Conservation (phyloP, 2,329 filamentous ascomycete genomes). For the Penicillium sp. region DNA sequence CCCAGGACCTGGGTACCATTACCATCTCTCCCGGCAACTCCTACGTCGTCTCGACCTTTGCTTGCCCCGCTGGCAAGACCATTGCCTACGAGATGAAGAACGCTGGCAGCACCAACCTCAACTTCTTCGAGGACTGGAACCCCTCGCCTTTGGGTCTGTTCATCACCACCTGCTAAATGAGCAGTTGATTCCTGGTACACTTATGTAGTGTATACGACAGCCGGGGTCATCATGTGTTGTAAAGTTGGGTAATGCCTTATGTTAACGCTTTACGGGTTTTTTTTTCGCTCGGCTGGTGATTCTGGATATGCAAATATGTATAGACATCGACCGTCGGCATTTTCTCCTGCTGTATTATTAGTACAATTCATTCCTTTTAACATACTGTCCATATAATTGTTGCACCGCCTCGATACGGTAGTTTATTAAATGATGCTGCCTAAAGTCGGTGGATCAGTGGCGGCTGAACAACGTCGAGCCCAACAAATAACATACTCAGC, state of each 20-base stretch:
- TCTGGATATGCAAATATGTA: not conserved
- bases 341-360: not conserved
- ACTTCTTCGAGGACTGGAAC: constrained; percentile 63
- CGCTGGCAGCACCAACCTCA: constrained; percentile 48
- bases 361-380: not conserved
- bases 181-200: not conserved
- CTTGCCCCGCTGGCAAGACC: constrained; percentile 50
- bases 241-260: not conserved
- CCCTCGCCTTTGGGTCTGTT: constrained; percentile 43
- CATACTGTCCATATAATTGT: not conserved
- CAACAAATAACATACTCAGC: not conserved
- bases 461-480: not conserved
- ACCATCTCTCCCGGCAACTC: constrained; percentile 51
- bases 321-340: not conserved
- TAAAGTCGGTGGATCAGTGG: not conserved
- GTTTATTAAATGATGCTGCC: not conserved
- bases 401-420: not conserved
- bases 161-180: constrained; percentile 36
- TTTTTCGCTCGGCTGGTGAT: not conserved
- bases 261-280: not conserved
- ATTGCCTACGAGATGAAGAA: constrained; percentile 51
- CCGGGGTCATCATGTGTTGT: not conserved
- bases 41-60: constrained; percentile 50
- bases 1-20: constrained; percentile 41
- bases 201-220: not conserved